Evolutionary conservation across 2,329 filamentous ascomycete genomes (phyloP).

Genomic region (Ceratocystis destructans): DNA sequence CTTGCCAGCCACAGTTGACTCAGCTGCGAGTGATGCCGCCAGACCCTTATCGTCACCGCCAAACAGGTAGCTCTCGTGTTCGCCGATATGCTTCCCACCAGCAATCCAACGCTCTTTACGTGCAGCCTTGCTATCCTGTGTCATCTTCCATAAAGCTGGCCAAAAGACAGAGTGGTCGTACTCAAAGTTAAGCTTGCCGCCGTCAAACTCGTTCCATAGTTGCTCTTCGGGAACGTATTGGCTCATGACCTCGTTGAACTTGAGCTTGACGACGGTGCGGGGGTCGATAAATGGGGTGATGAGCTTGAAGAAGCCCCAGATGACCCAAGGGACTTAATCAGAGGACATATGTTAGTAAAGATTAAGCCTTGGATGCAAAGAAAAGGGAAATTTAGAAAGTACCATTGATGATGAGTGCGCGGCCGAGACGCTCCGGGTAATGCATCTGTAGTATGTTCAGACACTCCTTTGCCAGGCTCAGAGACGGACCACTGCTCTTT

Average conservation of each 20-base stretch:
- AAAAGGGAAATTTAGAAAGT: slow-evolving; percentile 25
- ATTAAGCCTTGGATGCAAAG: slow-evolving; percentile 9
- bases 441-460: slow-evolving; percentile 85
- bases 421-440: slow-evolving; percentile 83
- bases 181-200: slow-evolving; percentile 72
- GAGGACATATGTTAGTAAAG: slow-evolving; percentile 6
- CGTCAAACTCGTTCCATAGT: slow-evolving; percentile 60
- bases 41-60: slow-evolving; percentile 32
- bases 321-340: slow-evolving; percentile 66
- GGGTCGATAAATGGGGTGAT: slow-evolving; percentile 96
- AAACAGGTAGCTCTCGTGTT: slow-evolving; percentile 75
- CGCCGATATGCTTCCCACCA: slow-evolving; percentile 68
- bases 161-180: slow-evolving; percentile 86
- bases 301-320: slow-evolving; percentile 88
- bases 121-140: slow-evolving; percentile 48
- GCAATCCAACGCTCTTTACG: slow-evolving; percentile 60
- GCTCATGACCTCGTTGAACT: slow-evolving; percentile 87
- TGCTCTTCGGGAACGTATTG: slow-evolving; percentile 70
- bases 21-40: slow-evolving; percentile 14
- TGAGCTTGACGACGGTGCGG: slow-evolving; percentile 82
- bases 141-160: slow-evolving; percentile 66
- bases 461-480: slow-evolving; percentile 69
- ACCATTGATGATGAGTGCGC: slow-evolving; percentile 82
- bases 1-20: slow-evolving; percentile 15
- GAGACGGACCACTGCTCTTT: slow-evolving; percentile 56